Evolutionary conservation across 805 yeast genomes (phyloP).

Genomic region (Gaillardinia entomophila): DNA sequence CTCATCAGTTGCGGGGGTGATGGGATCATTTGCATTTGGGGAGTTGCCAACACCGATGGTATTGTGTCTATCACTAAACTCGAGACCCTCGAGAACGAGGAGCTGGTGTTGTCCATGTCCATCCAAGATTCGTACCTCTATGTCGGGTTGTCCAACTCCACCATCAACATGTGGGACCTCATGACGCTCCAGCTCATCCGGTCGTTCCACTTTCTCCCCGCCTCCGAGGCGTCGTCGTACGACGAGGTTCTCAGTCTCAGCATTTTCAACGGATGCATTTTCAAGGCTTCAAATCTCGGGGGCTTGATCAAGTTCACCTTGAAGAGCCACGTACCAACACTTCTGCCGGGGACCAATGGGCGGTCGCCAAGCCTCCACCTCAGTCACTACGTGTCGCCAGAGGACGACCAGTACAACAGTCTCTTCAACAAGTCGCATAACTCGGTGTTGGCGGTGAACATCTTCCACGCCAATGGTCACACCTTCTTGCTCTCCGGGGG

Average conservation of each 20-base stretch:
- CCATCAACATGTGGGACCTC: slow-evolving; percentile 80
- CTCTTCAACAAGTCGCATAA: slow-evolving; percentile 5
- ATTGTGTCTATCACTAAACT: slow-evolving; percentile 11
- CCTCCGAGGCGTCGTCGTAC: slow-evolving; percentile 20
- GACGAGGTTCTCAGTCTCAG: slow-evolving; percentile 53
- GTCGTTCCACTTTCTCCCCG: slow-evolving; percentile 26
- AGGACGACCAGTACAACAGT: slow-evolving; percentile 5
- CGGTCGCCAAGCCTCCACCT: slow-evolving; percentile 1
- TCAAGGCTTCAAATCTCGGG: slow-evolving; percentile 52
- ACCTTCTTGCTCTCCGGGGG: slow-evolving; percentile 64
- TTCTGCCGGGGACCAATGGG: slow-evolving; percentile 2
- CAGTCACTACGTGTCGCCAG: slow-evolving; percentile 5
- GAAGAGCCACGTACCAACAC: slow-evolving; percentile 9
- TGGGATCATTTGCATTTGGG: slow-evolving; percentile 83
- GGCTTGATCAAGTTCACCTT: slow-evolving; percentile 26
- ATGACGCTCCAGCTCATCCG: slow-evolving; percentile 68
- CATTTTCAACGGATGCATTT: slow-evolving; percentile 50
- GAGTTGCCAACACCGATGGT: slow-evolving; percentile 12
- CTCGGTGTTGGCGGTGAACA: slow-evolving; percentile 51
- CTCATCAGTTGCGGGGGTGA: slow-evolving; percentile 76
- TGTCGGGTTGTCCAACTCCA: slow-evolving; percentile 75
- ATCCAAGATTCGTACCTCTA: slow-evolving; percentile 64
- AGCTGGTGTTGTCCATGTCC: slow-evolving; percentile 66
- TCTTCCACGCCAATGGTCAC: slow-evolving; percentile 33
- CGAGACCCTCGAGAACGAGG: slow-evolving; percentile 53